A percentile compares a stretch with the other conserved stretches of the same genome.
Conservation (phyloP, 2,329 filamentous ascomycete species). For the Arthroderma sp. region DNA sequence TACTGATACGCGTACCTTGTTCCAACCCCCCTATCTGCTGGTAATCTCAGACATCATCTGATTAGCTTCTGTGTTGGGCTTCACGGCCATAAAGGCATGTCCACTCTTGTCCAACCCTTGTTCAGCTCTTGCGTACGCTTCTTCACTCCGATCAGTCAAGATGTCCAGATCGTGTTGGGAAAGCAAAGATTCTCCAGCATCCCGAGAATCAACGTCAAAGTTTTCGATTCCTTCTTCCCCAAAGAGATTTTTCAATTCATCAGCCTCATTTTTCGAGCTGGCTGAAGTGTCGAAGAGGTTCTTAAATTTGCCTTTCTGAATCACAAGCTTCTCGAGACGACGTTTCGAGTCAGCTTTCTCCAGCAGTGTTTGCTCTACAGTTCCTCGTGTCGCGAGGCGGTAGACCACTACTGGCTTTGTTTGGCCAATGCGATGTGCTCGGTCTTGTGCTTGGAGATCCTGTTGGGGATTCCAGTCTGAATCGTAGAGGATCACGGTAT, state of each 20-base stretch:
- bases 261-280: conserved; percentile 38
- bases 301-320: conserved; percentile 78
- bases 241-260: conserved; percentile 50
- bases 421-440: conserved; percentile 88
- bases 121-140: conserved; percentile 59
- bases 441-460: conserved; percentile 90
- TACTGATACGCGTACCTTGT: background rate
- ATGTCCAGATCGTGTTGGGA: conserved; percentile 63
- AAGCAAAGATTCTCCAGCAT: conserved; percentile 52
- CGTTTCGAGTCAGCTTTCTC: conserved; percentile 85
- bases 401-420: conserved; percentile 86
- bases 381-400: conserved; percentile 81
- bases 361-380: conserved; percentile 77
- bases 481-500: conserved; percentile 95
- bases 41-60: conserved; percentile 10
- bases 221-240: conserved; percentile 60
- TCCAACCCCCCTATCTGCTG: conserved; percentile 2
- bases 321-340: conserved; percentile 83
- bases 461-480: conserved; percentile 94
- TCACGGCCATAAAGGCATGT: conserved; percentile 57
- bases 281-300: conserved; percentile 47
- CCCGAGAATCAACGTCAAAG: conserved; percentile 39
- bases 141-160: conserved; percentile 60
- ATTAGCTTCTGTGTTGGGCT: conserved; percentile 49
- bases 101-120: conserved; percentile 53